A percentile compares a stretch with the other conserved stretches of the same genome.
These are phyloP conservation scores for Pseudogymnoascus pannorum DNA, from an alignment of 2,329 filamentous ascomycete species.

Conservation along the genomic window DNA sequence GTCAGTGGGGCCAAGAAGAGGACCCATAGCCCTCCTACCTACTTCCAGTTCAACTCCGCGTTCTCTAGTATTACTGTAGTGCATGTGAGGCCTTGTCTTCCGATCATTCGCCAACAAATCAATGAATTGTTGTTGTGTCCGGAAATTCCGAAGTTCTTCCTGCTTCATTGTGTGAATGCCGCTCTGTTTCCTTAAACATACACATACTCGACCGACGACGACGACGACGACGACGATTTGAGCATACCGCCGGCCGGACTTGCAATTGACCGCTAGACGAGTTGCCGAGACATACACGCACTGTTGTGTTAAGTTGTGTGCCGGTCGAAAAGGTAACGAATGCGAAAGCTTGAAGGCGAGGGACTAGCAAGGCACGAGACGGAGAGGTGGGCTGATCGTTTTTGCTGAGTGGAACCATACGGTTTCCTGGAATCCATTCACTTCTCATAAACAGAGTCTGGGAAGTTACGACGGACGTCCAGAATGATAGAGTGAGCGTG, in stretches of 20 bases:
- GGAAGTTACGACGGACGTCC: not conserved
- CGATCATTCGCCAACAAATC: not conserved
- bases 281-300: not conserved
- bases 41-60: not conserved
- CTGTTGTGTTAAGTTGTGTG: not conserved
- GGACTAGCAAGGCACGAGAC: not conserved
- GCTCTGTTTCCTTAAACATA: not conserved
- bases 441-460: not conserved
- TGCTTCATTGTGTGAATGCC: not conserved
- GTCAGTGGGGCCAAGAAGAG: conserved; percentile 2
- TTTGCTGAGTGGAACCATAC: not conserved
- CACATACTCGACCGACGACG: not conserved
- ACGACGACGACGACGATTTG: not conserved
- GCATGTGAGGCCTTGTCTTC: not conserved
- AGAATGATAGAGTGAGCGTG: not conserved
- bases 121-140: not conserved
- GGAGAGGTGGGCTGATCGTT: not conserved
- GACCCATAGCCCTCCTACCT: conserved; percentile 1
- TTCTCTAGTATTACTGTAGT: not conserved
- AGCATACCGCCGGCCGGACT: not conserved
- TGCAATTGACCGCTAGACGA: not conserved
- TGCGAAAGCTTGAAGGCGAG: not conserved
- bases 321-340: not conserved
- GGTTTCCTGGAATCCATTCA: not conserved
- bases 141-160: not conserved